Conservation (phyloP, 1,284 basidiomycete genomes). For the Mycena citricolor region DNA sequence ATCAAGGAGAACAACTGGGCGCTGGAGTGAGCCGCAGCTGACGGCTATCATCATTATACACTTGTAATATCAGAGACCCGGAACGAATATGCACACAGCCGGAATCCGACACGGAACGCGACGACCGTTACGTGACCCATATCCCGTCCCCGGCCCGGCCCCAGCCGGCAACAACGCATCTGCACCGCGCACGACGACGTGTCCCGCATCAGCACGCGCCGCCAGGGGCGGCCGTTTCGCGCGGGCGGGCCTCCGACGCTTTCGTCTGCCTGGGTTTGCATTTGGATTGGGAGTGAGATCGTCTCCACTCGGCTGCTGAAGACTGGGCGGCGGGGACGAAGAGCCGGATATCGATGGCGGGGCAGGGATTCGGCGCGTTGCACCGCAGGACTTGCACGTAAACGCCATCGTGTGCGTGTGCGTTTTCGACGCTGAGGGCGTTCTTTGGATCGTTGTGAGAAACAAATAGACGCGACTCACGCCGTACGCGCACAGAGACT, state of each 20-base stretch:
- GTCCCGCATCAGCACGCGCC: too few species aligned
- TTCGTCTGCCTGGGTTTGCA: too few species aligned
- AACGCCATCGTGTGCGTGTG: conserved; percentile 57
- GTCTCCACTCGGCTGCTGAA: not conserved
- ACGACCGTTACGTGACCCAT: too few species aligned
- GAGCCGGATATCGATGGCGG: conserved; percentile 39
- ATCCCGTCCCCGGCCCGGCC: too few species aligned
- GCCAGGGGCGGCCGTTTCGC: too few species aligned
- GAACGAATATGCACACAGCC: too few species aligned
- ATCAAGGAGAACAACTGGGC: conserved; percentile 82
- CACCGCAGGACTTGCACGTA: conserved; percentile 54
- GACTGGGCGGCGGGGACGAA: not conserved
- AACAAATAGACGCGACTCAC: conserved; percentile 39
- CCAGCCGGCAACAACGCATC: too few species aligned
- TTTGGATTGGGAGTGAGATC: conserved; percentile 1
- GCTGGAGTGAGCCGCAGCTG: too few species aligned
- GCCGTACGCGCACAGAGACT: conserved; percentile 59
- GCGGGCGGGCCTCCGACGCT: too few species aligned
- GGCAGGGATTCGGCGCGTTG: conserved; percentile 59
- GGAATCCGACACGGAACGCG: too few species aligned
- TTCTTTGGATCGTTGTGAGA: conserved; percentile 4
- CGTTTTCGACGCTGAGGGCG: conserved; percentile 42
- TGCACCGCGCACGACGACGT: too few species aligned
- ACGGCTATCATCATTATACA: not conserved
- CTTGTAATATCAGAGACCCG: not conserved